Evolutionary conservation across 2,329 filamentous ascomycete species (phyloP), one percentile per base, ranked within the genome.

Genomic region (Neofusicoccum ribis): DNA sequence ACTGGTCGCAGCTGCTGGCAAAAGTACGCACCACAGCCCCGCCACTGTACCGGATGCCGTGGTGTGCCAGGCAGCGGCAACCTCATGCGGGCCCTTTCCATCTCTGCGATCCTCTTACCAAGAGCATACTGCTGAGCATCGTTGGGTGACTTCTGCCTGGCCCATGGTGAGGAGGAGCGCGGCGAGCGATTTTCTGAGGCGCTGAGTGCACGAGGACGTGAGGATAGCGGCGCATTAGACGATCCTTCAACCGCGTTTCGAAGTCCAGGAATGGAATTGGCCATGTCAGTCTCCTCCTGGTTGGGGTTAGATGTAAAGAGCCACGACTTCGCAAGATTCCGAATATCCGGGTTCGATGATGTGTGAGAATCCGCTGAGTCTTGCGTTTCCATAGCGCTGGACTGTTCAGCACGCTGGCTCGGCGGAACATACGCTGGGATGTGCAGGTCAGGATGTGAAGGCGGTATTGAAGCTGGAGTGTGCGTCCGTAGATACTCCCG

Each of bases 11-110:
- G 71, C 63, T 73, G 74, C 56, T 77, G 77, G 66, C 78, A 80
- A 64, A 79, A 80, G 67, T 79, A 80, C 2, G 76, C 73, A 2
- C 78, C 78, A 63, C 78, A 80, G 15, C 78, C 78, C 69, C 78
- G 72, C 78, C 78, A 80, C 59, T 80, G 78, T 3, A 80, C 78
- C 11, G 78, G 78, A 69, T 80, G 78, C 3, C 74, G 70, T 36
- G 76, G 74, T 59, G 76, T 73, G 61, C 77, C 77, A 7, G 78
- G 78, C 6, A 79, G 68, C 20, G 78, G 76, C 20, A 76, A 70
- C 14, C 47, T 62, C 27, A 63, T 60, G 52, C 64, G 63, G 3
- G 44, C 54, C 7, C 62, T 46, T 34, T 64, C 61, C 49, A 60
- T 14, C 34, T 60, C 56, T n/a, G 56, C 56, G 12, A 60, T 60